Percentiles rank a stretch among this genome's conserved stretches.
These are phyloP conservation scores for Rhizopogon vulgaris DNA, from an alignment of 768 basidiomycete species.

Conservation along the genomic window DNA sequence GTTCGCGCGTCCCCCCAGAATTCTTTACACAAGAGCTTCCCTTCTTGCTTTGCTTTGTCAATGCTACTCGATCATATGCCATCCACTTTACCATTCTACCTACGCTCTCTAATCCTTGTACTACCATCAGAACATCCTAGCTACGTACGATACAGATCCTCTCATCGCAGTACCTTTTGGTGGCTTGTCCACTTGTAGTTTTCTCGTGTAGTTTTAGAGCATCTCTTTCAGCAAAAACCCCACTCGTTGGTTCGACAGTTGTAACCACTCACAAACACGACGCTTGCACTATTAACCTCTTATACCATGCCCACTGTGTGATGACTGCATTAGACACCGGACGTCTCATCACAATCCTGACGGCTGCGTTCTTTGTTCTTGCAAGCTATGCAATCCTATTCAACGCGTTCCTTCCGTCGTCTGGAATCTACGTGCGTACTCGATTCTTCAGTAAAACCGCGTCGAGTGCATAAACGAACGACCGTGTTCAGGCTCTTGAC, in stretches of 20 bases:
- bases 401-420: conserved; percentile 54
- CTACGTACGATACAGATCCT: conserved; percentile 12
- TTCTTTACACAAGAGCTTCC: conserved; percentile 11
- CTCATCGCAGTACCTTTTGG: conserved; percentile 5
- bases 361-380: conserved; percentile 47
- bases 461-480: not conserved
- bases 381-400: conserved; percentile 61
- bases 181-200: conserved; percentile 16
- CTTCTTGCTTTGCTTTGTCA: conserved; percentile 6
- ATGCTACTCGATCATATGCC: conserved; percentile 15
- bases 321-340: conserved; percentile 32
- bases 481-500: conserved; percentile 51
- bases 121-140: conserved; percentile 5
- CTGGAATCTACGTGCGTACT: conserved; percentile 44
- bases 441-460: not conserved
- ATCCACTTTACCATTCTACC: conserved; percentile 25
- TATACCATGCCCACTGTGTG: conserved; percentile 11
- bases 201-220: conserved; percentile 19
- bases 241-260: not conserved
- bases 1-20: conserved; percentile 7
- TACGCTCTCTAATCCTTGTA: conserved; percentile 11
- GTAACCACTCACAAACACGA: conserved; percentile 5
- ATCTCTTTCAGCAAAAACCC: conserved; percentile 7
- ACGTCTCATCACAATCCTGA: conserved; percentile 39
- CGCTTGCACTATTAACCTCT: conserved; percentile 1